A percentile compares a stretch with the other conserved stretches of the same genome.
These are phyloP conservation scores for Nakazawaea holstii DNA, from an alignment of 805 yeast genomes.

Conservation along the genomic window DNA sequence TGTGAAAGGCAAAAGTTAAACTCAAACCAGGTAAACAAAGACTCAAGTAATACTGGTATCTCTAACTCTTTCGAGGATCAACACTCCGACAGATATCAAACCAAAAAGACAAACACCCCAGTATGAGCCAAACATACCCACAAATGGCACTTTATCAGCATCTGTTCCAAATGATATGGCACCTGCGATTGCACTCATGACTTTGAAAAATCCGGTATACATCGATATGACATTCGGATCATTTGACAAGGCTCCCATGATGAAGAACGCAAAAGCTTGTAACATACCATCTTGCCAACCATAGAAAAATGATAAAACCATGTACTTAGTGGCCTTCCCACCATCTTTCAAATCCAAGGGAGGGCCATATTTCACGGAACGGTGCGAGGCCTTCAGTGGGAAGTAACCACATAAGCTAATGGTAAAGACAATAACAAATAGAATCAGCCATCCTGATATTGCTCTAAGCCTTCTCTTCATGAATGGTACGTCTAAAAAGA, in stretches of 20 bases:
- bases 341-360: conserved; percentile 8
- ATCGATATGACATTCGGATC: conserved; percentile 2
- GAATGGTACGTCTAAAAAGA: conserved; percentile 4
- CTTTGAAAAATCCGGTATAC: conserved; percentile 7
- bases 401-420: conserved; percentile 10
- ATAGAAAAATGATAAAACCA: conserved; percentile 6
- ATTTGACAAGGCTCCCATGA: conserved; percentile 8
- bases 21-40: too few relatives aligned
- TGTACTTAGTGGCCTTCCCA: conserved; percentile 5
- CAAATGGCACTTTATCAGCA: conserved; percentile 3
- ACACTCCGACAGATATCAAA: conserved; percentile 1
- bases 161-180: conserved; percentile 10
- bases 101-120: conserved; percentile 5
- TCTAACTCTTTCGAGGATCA: conserved; percentile 5
- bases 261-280: conserved; percentile 7
- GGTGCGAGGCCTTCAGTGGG: conserved; percentile 13
- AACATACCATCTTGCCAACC: conserved; percentile 8
- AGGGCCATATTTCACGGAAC: conserved; percentile 3
- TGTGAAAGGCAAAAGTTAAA: too few relatives aligned
- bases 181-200: conserved; percentile 8
- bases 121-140: conserved; percentile 6
- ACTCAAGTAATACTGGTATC: not conserved
- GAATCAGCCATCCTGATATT: conserved; percentile 2
- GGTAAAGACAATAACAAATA: not conserved
- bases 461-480: conserved; percentile 5